Conservation (phyloP, 78 protist species). For the Monosiga brevicollis region DNA sequence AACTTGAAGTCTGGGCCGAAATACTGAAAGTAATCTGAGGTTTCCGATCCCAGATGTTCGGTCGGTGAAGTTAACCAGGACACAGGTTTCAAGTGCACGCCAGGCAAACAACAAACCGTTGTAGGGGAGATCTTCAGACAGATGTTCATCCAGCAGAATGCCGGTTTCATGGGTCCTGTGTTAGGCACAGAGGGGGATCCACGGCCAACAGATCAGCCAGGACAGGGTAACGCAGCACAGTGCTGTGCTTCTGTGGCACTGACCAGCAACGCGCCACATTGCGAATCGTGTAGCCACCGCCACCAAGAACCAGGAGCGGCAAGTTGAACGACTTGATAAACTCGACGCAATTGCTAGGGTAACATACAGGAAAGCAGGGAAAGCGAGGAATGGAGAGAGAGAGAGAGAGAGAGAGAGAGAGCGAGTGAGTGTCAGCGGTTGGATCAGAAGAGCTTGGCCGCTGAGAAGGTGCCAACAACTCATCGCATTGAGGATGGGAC, state of each 20-base stretch:
- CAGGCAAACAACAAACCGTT: no score
- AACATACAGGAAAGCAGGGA: not conserved
- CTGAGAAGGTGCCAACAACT: no score
- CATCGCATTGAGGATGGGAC: not conserved
- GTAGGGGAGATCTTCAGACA: constrained; percentile 45
- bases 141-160: constrained; percentile 20
- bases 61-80: no score
- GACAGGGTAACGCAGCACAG: not conserved
- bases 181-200: not conserved
- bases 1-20: constrained; percentile 86
- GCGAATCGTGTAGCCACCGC: constrained; percentile 98
- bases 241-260: not conserved
- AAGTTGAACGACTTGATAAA: constrained; percentile 60
- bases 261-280: constrained; percentile 98
- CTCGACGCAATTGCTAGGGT: constrained; percentile 54
- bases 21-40: constrained; percentile 91
- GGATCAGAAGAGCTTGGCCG: no score
- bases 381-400: not conserved
- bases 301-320: constrained; percentile 94
- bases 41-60: no score
- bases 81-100: no score
- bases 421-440: no score
- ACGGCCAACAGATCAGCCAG: not conserved
- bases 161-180: constrained; percentile 61
- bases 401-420: no score